These are phyloP conservation scores for Fusarium papillatum DNA, from an alignment of 2,329 filamentous ascomycete species.

Conservation along the genomic window DNA sequence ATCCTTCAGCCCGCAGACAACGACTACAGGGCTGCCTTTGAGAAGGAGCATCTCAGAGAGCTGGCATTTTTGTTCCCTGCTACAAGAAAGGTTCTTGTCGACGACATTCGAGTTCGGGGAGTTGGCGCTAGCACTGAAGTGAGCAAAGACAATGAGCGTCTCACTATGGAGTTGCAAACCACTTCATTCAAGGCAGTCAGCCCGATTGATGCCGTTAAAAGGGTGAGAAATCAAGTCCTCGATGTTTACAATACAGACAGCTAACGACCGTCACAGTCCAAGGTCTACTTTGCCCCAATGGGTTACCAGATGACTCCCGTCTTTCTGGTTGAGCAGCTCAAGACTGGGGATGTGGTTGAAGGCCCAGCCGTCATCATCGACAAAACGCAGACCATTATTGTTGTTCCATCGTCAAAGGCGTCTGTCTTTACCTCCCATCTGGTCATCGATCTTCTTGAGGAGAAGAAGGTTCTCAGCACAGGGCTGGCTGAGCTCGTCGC, in stretches of 20 bases:
- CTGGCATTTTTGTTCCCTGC: not conserved
- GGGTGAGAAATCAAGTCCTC: not conserved
- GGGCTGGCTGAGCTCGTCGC: slow-evolving; percentile 30
- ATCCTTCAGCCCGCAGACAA: slow-evolving; percentile 53
- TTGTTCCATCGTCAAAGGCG: slow-evolving; percentile 42
- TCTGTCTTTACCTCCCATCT: slow-evolving; percentile 47
- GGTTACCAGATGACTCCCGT: slow-evolving; percentile 10
- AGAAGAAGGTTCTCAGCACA: not conserved
- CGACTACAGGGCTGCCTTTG: slow-evolving; percentile 39
- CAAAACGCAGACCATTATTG: slow-evolving; percentile 47
- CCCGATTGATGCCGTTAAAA: not conserved
- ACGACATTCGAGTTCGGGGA: not conserved
- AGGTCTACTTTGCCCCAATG: slow-evolving; percentile 12
- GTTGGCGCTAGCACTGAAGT: not conserved
- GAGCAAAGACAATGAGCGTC: not conserved
- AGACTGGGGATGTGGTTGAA: slow-evolving; percentile 4
- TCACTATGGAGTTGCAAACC: not conserved
- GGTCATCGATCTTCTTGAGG: slow-evolving; percentile 37
- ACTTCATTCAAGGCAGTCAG: not conserved
- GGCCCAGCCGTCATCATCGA: slow-evolving; percentile 51
- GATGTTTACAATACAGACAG: not conserved
- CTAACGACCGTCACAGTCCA: slow-evolving; percentile 39
- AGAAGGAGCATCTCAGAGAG: not conserved
- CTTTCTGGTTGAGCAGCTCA: slow-evolving; percentile 4
- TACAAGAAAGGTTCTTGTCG: not conserved